These are phyloP conservation scores for Komagataella pseudopastoris DNA, from an alignment of 805 yeast genomes.

Conservation along the genomic window DNA sequence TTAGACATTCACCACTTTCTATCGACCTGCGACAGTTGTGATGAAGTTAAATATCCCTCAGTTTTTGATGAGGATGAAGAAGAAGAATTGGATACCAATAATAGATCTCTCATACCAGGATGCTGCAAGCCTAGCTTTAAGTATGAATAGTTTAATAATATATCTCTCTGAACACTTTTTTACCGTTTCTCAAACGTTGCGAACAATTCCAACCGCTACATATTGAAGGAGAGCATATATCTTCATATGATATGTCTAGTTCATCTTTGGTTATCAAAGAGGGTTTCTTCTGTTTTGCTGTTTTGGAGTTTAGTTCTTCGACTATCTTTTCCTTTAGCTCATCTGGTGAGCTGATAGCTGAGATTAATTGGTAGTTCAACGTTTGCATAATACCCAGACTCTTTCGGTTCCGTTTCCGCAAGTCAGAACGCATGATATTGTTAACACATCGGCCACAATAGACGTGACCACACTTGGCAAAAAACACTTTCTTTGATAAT, in stretches of 20 bases:
- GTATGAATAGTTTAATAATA: background rate
- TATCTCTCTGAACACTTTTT: background rate
- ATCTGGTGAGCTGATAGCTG: background rate
- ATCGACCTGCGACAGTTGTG: slow-evolving; percentile 1
- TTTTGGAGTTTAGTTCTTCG: background rate
- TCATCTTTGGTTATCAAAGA: background rate
- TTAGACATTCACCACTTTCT: slow-evolving; percentile 12
- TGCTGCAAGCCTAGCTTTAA: background rate
- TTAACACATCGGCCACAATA: slow-evolving; percentile 80
- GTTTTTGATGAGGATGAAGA: slow-evolving; percentile 2
- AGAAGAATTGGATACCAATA: background rate
- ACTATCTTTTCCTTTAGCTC: background rate
- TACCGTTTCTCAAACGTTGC: background rate
- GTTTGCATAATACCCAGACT: slow-evolving; percentile 10
- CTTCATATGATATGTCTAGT: background rate
- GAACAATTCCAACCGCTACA: background rate
- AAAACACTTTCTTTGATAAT: slow-evolving; percentile 52
- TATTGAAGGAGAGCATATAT: background rate
- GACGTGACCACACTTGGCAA: slow-evolving; percentile 67
- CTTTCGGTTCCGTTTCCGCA: slow-evolving; percentile 7
- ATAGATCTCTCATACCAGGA: background rate
- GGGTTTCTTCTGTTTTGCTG: background rate
- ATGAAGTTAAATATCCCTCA: background rate
- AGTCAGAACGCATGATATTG: slow-evolving; percentile 31
- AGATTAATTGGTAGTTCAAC: slow-evolving; percentile 8